A percentile compares a stretch with the other conserved stretches of the same genome.
phyloP scores from a whole-genome alignment of 2,329 filamentous ascomycete genomes.

The Ophioceras dolichostomum region DNA sequence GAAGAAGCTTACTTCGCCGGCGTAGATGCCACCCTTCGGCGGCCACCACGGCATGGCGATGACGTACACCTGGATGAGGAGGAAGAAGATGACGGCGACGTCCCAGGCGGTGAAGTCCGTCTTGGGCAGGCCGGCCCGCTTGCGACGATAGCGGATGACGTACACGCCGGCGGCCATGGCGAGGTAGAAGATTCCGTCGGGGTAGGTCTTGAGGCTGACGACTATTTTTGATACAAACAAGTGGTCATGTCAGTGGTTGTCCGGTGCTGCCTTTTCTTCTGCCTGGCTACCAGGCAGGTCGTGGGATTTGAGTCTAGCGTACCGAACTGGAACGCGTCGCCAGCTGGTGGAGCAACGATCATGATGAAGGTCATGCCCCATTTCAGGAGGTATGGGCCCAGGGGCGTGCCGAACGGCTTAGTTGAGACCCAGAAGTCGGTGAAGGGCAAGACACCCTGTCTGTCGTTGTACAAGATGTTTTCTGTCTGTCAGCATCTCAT shows the following conservation, averaged over 20 bases:
- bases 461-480: constrained; percentile 10
- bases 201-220: constrained; percentile 46
- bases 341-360: constrained; percentile 47
- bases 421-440: constrained; percentile 49
- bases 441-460: constrained; percentile 48
- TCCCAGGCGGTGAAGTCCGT: constrained; percentile 49
- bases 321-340: constrained; percentile 55
- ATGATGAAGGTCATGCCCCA: constrained; percentile 44
- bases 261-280: no score
- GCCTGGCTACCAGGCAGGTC: no score
- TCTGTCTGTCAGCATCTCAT: neutral
- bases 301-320: no score
- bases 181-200: constrained; percentile 43
- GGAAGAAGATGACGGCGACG: constrained; percentile 42
- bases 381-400: constrained; percentile 45
- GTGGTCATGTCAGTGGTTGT: neutral
- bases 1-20: constrained; percentile 60
- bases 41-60: constrained; percentile 64
- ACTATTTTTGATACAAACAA: constrained; percentile 25
- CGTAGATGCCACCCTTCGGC: constrained; percentile 43
- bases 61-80: constrained; percentile 47
- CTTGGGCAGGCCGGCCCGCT: constrained; percentile 30
- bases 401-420: constrained; percentile 48
- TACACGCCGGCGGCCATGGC: constrained; percentile 44
- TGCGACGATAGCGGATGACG: constrained; percentile 41